Evolutionary conservation across 176 grass and related monocot genomes (phyloP), one percentile per base, ranked within the genome.

Genomic region (Miscanthus lutarioriparius): DNA sequence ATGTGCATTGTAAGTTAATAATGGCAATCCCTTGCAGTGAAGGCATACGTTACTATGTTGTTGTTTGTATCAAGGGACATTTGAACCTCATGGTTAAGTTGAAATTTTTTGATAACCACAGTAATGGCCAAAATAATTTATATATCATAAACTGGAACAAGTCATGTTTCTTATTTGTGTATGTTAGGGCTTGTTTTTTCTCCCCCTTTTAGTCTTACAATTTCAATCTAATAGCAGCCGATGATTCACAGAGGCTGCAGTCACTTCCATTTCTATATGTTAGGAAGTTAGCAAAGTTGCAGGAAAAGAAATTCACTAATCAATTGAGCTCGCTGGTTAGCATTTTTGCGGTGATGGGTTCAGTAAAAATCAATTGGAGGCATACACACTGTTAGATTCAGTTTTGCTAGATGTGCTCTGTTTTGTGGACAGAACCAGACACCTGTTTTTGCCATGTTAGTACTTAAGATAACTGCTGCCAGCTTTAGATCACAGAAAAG

Each of bases 231-330:
- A 86, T 77, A 66, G 38, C 68, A 62, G 23, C 83, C 80, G 68
- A 70, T 80, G 76, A 80, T 84, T 80, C 62, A 48, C 48, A 84
- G 85, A 90, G 49, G 19, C 62, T 80, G 70, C 25, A 20, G 51
- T 74, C 62, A 83, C 37, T 78, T 43, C 47, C 23, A 35, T 53
- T 75, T 83, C 47, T 59, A 32, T 80, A 74, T 68, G 65, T 75
- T 87, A 84, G 61, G 62, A 70, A 70, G 62, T 85, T 89, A 81
- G 48, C 41, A 53, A 90, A 68, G 48, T 84, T 84, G 59, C 73
- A 64, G 23, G 39, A 80, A 87, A 86, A 67, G 39, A 68, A 84
- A 87, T 30, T 43, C 49, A 83, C 39, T 80, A 87, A 75, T 83
- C 75, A 84, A 76, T 64, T 62, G 80, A 64, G 67, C 16, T 59